Conservation (phyloP, 1,284 basidiomycete genomes). For the Leccinum subspadiceum region DNA sequence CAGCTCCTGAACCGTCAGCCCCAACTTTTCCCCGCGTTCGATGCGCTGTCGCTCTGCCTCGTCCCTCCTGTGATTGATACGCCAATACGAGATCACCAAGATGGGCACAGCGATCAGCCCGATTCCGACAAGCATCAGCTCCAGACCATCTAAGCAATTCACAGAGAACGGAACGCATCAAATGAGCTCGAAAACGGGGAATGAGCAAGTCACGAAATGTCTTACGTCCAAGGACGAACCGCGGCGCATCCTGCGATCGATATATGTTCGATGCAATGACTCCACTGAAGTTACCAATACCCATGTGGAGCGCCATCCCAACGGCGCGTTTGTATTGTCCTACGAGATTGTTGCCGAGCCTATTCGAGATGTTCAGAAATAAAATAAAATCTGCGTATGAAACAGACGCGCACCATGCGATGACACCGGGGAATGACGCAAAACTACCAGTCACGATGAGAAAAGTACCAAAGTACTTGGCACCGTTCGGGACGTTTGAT, state of each 20-base stretch:
- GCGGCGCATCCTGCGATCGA: constrained; percentile 52
- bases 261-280: constrained; percentile 35
- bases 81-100: too few relatives aligned
- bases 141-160: too few relatives aligned
- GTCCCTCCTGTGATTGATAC: too few relatives aligned
- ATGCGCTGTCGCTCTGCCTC: too few relatives aligned
- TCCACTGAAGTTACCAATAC: constrained; percentile 41
- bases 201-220: too few relatives aligned
- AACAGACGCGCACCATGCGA: constrained; percentile 54
- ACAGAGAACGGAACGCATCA: too few relatives aligned
- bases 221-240: constrained; percentile 55
- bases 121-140: too few relatives aligned
- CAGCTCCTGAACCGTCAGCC: too few relatives aligned
- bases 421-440: constrained; percentile 57
- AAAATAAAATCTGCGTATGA: background rate
- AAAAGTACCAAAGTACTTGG: constrained; percentile 69
- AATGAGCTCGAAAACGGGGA: too few relatives aligned
- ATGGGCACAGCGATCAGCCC: too few relatives aligned
- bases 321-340: constrained; percentile 31
- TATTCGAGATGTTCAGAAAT: constrained; percentile 6
- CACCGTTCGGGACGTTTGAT: constrained; percentile 36
- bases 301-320: constrained; percentile 44
- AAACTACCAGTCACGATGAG: constrained; percentile 56
- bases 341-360: constrained; percentile 46
- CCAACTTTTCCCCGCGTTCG: too few relatives aligned